phyloP scores from a whole-genome alignment of 441 rosid species.

The Brassica balearica region DNA sequence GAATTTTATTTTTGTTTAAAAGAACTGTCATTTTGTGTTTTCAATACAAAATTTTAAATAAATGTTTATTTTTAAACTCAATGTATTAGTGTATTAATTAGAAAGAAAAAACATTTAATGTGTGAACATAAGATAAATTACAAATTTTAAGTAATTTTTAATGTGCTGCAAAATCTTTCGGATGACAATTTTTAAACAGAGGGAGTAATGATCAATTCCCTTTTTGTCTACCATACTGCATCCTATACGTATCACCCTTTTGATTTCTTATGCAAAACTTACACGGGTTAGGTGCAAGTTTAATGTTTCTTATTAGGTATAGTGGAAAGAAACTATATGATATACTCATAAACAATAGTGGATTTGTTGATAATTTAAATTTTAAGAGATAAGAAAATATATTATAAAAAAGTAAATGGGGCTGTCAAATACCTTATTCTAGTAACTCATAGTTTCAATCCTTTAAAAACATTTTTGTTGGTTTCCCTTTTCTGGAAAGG shows the following conservation, averaged over 20 bases:
- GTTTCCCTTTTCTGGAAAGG: neutral
- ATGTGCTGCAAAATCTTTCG: too few relatives aligned
- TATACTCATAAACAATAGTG: neutral
- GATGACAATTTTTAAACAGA: too few relatives aligned
- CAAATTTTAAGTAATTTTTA: too few relatives aligned
- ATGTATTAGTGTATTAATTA: too few relatives aligned
- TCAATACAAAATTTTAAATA: too few relatives aligned
- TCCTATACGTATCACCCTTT: neutral
- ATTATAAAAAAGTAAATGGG: slow-evolving; percentile 25
- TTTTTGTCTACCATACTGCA: neutral
- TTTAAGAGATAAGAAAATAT: slow-evolving; percentile 19
- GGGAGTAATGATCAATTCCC: neutral
- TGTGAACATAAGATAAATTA: too few relatives aligned
- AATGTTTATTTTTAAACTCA: too few relatives aligned
- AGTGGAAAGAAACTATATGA: slow-evolving; percentile 19
- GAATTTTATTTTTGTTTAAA: too few relatives aligned
- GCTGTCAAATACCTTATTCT: slow-evolving; percentile 26
- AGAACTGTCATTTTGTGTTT: too few relatives aligned
- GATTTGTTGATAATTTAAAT: slow-evolving; percentile 16
- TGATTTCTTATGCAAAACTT: slow-evolving; percentile 17
- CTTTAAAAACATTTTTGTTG: slow-evolving; percentile 1
- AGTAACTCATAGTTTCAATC: slow-evolving; percentile 30
- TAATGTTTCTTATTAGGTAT: neutral
- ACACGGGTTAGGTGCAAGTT: slow-evolving; percentile 18
- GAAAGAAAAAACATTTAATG: too few relatives aligned